A percentile compares a stretch with the other conserved stretches of the same genome.
These are phyloP conservation scores for Calonectria leucothoes DNA, from an alignment of 2,329 filamentous ascomycete genomes.

Conservation along the genomic window DNA sequence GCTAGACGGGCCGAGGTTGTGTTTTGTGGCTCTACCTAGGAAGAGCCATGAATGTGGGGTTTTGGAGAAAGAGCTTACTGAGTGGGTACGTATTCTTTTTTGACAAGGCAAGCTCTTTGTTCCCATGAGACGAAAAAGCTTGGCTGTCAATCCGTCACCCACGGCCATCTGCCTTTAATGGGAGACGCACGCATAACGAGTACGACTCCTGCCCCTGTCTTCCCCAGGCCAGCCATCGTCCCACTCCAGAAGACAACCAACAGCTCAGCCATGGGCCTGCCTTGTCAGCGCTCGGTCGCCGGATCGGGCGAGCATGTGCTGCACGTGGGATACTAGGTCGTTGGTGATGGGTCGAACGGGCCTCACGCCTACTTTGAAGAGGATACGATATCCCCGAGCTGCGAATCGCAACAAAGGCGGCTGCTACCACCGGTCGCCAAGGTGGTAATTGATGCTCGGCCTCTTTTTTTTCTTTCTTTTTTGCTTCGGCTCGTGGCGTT, in stretches of 20 bases:
- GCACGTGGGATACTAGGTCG: constrained; percentile 31
- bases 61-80: neutral
- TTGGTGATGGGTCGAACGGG: constrained; percentile 6
- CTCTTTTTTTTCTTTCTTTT: neutral
- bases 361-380: neutral
- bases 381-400: neutral
- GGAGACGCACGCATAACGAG: neutral
- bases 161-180: neutral
- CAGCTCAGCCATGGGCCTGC: neutral
- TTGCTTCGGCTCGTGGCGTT: neutral
- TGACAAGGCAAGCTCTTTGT: neutral
- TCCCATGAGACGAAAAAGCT: neutral
- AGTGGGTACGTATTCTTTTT: neutral
- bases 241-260: neutral
- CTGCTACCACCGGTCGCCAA: neutral
- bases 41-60: neutral
- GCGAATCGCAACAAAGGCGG: neutral
- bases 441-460: neutral
- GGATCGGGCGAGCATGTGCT: constrained; percentile 28
- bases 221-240: neutral
- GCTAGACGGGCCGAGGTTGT: constrained; percentile 23
- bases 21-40: neutral
- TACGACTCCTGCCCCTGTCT: neutral
- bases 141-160: neutral
- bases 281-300: constrained; percentile 31